A percentile compares a stretch with the other conserved stretches of the same genome.
Conservation (phyloP, 257 asterid genomes). For the Scutellaria minor region DNA sequence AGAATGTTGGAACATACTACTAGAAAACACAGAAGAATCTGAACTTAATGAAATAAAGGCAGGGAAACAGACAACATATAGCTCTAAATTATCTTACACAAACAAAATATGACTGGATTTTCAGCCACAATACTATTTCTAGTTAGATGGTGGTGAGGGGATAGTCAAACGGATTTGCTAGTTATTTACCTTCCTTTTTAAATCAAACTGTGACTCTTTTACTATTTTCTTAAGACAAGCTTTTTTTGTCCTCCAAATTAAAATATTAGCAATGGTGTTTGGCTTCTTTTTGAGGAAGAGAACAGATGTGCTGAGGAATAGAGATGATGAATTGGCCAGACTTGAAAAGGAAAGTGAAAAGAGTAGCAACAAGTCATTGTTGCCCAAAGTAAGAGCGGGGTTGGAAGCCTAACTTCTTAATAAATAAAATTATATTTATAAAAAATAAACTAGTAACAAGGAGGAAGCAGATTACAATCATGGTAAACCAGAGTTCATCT, state of each 20-base stretch:
- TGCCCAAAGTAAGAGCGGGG: too few relatives aligned
- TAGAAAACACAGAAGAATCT: not conserved
- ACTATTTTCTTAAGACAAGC: not conserved
- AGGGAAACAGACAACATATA: not conserved
- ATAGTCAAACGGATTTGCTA: not conserved
- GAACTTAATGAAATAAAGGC: not conserved
- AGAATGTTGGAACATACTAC: slow-evolving; percentile 10
- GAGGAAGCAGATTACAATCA: not conserved
- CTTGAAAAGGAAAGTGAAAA: too few relatives aligned
- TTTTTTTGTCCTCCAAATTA: not conserved
- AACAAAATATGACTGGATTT: not conserved
- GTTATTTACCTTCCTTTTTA: not conserved
- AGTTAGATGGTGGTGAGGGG: not conserved
- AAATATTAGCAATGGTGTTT: not conserved
- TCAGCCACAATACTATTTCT: not conserved
- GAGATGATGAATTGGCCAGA: too few relatives aligned
- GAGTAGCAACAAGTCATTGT: too few relatives aligned
- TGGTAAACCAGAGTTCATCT: not conserved
- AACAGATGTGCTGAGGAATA: not conserved
- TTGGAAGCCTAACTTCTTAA: too few relatives aligned
- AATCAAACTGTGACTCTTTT: not conserved
- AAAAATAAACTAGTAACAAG: not conserved
- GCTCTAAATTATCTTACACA: not conserved
- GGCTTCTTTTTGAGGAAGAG: not conserved
- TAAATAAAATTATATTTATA: not conserved